phyloP scores from a whole-genome alignment of 2,329 filamentous ascomycete species.

The Sporothrix schenckii region DNA sequence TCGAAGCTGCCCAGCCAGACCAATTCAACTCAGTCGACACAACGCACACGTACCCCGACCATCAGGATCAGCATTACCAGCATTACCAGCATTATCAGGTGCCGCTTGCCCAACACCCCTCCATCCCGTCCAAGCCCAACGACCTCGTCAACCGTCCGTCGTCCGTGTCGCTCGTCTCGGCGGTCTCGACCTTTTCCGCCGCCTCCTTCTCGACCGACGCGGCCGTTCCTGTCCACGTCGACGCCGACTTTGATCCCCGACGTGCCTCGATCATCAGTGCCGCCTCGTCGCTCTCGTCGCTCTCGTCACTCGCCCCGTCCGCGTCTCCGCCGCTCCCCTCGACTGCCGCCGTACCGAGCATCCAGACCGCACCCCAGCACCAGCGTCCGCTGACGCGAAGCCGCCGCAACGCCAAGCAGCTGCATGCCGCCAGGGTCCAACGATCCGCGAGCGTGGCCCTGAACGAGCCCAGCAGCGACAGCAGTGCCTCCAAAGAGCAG shows the following conservation, averaged over 20 bases:
- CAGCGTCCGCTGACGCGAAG: constrained; percentile 43
- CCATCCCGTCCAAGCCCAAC: constrained; percentile 1
- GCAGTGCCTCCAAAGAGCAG: constrained; percentile 32
- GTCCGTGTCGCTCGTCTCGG: constrained; percentile 28
- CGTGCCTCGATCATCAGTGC: constrained; percentile 41
- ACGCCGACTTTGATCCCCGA: constrained; percentile 39
- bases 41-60: background rate
- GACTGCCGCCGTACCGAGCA: background rate
- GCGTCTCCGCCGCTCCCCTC: constrained; percentile 16
- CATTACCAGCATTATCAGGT: constrained; percentile 28
- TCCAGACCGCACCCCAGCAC: constrained; percentile 32
- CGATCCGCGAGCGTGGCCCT: constrained; percentile 47
- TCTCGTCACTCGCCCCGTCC: constrained; percentile 2
- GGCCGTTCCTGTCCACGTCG: background rate
- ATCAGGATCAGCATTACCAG: constrained; percentile 11
- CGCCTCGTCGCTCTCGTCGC: constrained; percentile 34
- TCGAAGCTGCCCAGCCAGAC: background rate
- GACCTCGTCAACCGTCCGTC: constrained; percentile 21
- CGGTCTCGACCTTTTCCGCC: constrained; percentile 36
- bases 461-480: constrained; percentile 34
- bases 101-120: constrained; percentile 31
- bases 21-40: background rate
- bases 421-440: constrained; percentile 55
- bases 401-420: constrained; percentile 52
- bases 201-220: constrained; percentile 40